Evolutionary conservation across 208 protist species (phyloP).

Genomic region (Porcisia deanei): DNA sequence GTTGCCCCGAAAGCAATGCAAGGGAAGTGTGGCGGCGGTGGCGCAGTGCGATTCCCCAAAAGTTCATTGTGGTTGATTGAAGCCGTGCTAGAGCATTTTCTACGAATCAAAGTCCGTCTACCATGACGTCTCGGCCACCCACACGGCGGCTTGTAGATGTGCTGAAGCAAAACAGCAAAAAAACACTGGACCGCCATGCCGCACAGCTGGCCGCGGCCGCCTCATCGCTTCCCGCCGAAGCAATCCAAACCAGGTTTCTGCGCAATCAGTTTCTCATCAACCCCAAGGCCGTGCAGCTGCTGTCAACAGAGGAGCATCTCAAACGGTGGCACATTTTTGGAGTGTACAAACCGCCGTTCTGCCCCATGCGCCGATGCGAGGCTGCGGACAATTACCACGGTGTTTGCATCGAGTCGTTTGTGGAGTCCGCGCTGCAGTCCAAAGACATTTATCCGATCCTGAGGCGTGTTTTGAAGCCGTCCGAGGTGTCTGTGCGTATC

Average conservation of each 20-base stretch:
- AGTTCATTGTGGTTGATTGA: background rate
- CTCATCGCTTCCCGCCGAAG: constrained; percentile 49
- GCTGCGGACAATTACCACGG: constrained; percentile 74
- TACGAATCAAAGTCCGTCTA: too few species aligned
- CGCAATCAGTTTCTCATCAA: constrained; percentile 82
- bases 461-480: constrained; percentile 23
- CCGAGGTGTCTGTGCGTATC: constrained; percentile 66
- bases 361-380: constrained; percentile 76
- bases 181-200: constrained; percentile 61
- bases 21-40: too few species aligned
- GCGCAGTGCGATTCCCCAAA: too few species aligned
- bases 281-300: constrained; percentile 67
- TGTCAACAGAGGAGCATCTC: constrained; percentile 39
- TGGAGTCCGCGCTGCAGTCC: constrained; percentile 63
- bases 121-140: constrained; percentile 66
- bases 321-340: constrained; percentile 61
- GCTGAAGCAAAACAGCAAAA: constrained; percentile 62
- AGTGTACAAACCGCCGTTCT: constrained; percentile 90
- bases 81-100: background rate
- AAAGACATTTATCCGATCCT: constrained; percentile 48
- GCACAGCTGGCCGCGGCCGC: constrained; percentile 49
- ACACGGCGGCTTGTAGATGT: constrained; percentile 71
- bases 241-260: constrained; percentile 72
- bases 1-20: too few species aligned
- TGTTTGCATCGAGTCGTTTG: constrained; percentile 84